Evolutionary conservation across 805 yeast species (phyloP).

Genomic region (Scheffersomyces stipitis): DNA sequence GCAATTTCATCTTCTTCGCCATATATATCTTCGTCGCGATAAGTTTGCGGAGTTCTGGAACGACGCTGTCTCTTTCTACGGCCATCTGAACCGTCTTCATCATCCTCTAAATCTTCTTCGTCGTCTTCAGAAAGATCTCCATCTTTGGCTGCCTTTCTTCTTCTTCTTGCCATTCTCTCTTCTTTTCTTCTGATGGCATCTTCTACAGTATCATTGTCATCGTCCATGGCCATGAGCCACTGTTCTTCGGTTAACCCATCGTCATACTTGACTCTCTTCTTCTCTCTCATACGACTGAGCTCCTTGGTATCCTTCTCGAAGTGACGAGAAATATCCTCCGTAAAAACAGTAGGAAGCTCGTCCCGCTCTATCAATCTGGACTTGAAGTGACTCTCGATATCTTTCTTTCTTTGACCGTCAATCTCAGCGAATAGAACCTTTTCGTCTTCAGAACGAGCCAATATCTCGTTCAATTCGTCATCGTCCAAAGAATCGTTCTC

Average conservation of each 20-base stretch:
- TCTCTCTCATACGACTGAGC: conserved; percentile 25
- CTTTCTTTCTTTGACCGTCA: conserved; percentile 56
- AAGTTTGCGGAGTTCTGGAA: conserved; percentile 8
- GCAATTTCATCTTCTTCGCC: conserved; percentile 15
- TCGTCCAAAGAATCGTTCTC: conserved; percentile 59
- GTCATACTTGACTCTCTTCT: conserved; percentile 30
- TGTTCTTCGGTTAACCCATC: conserved; percentile 47
- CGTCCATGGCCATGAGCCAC: conserved; percentile 67
- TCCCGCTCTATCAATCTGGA: conserved; percentile 21
- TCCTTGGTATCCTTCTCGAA: conserved; percentile 25
- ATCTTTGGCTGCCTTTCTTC: conserved; percentile 20
- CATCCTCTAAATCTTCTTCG: conserved; percentile 25
- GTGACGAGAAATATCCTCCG: conserved; percentile 27
- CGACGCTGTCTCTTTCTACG: conserved; percentile 9
- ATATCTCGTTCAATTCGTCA: conserved; percentile 68
- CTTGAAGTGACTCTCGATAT: conserved; percentile 16
- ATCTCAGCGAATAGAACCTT: conserved; percentile 52
- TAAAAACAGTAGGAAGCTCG: conserved; percentile 25
- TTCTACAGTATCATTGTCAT: conserved; percentile 63
- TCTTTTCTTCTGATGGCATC: conserved; percentile 57
- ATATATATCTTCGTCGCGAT: conserved; percentile 2
- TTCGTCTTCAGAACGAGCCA: conserved; percentile 69
- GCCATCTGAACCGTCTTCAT: conserved; percentile 1
- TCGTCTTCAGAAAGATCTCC: conserved; percentile 20
- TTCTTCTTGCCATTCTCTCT: conserved; percentile 40